Percentiles rank a stretch among this genome's conserved stretches.
Conservation (phyloP, 495 filamentous ascomycete species). For the Penicillium canariense region DNA sequence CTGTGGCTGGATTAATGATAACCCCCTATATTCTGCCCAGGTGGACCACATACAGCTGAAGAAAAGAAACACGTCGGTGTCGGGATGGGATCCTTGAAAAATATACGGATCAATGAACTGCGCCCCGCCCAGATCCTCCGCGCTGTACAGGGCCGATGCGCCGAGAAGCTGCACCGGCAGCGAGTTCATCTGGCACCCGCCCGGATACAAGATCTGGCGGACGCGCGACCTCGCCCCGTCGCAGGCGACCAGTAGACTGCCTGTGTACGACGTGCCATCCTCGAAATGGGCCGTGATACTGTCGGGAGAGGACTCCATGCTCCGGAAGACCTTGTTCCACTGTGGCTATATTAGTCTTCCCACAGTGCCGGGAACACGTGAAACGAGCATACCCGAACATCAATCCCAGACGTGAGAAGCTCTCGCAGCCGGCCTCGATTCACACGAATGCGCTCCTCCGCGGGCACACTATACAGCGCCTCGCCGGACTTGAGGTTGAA, state of each 20-base stretch:
- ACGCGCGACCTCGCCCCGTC: conserved; percentile 54
- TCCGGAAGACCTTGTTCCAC: conserved; percentile 46
- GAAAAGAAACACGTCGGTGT: conserved; percentile 55
- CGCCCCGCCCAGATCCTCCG: conserved; percentile 39
- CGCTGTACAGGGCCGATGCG: conserved; percentile 38
- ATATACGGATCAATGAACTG: conserved; percentile 57
- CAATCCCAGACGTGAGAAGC: conserved; percentile 47
- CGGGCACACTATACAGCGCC: conserved; percentile 46
- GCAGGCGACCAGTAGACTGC: conserved; percentile 52
- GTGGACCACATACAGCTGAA: conserved; percentile 40
- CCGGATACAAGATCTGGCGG: conserved; percentile 38
- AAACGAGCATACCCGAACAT: conserved; percentile 35
- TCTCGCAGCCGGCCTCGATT: conserved; percentile 46
- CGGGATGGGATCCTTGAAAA: conserved; percentile 58
- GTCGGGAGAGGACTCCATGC: conserved; percentile 31
- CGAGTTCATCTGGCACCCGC: conserved; percentile 32
- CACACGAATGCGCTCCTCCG: conserved; percentile 48
- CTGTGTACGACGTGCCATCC: conserved; percentile 48
- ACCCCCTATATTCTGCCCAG: neutral
- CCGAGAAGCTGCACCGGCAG: conserved; percentile 53
- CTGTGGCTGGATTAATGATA: conserved; percentile 9
- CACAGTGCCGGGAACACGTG: neutral
- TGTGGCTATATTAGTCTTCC: conserved; percentile 1
- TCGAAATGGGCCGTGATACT: conserved; percentile 48
- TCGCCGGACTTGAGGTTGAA: conserved; percentile 51